phyloP scores from a whole-genome alignment of 257 asterid species.

The Haberlea rhodopensis region DNA sequence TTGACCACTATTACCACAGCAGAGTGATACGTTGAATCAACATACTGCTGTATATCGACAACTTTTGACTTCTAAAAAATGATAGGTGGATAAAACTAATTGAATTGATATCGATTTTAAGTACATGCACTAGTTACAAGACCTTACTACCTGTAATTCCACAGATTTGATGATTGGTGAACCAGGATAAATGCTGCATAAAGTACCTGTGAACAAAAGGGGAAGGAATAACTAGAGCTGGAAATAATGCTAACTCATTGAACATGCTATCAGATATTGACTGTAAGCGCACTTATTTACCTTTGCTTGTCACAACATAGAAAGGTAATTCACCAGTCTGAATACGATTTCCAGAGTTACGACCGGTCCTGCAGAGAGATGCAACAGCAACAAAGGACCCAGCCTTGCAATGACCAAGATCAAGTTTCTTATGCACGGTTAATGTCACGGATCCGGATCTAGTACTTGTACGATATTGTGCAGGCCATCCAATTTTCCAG shows the following conservation, averaged over 20 bases:
- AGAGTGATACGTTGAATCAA: neutral
- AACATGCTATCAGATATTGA: constrained; percentile 8
- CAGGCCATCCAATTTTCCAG: constrained; percentile 52
- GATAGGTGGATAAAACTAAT: neutral
- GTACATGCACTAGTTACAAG: constrained; percentile 17
- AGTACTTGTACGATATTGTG: constrained; percentile 39
- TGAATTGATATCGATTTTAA: constrained; percentile 7
- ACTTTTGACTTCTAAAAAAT: neutral
- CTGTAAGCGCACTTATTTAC: constrained; percentile 30
- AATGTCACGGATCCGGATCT: constrained; percentile 46
- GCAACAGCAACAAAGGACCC: constrained; percentile 53
- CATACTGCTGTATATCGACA: neutral
- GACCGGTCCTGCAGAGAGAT: constrained; percentile 29
- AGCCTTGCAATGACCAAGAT: constrained; percentile 45
- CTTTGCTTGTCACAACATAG: constrained; percentile 64
- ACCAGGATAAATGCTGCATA: constrained; percentile 50
- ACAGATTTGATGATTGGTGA: constrained; percentile 44
- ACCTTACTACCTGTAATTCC: constrained; percentile 53
- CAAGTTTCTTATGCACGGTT: constrained; percentile 39
- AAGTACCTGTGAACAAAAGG: constrained; percentile 44
- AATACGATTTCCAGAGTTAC: constrained; percentile 23
- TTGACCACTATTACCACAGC: neutral
- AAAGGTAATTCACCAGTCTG: constrained; percentile 41
- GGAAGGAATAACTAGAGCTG: constrained; percentile 12
- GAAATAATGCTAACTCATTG: constrained; percentile 13